Conservation (phyloP, 2,329 filamentous ascomycete genomes). For the Claviceps humidiphila region DNA sequence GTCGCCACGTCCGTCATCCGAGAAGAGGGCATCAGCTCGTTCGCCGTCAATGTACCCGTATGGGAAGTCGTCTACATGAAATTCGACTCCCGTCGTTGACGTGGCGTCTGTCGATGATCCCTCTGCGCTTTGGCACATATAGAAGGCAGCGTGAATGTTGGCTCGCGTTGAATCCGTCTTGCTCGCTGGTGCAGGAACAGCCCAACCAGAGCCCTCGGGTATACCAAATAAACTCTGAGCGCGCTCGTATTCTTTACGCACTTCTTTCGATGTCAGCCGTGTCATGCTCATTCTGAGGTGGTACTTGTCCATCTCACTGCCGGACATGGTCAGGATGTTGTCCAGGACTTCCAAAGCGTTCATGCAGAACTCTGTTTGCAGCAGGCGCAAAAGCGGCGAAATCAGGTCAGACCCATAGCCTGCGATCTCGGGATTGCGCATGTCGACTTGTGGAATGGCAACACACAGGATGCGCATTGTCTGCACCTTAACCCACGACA, state of each 20-base stretch:
- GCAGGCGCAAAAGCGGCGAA: slow-evolving; percentile 73
- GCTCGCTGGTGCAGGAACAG: slow-evolving; percentile 80
- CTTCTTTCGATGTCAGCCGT: slow-evolving; percentile 67
- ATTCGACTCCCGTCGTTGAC: slow-evolving; percentile 77
- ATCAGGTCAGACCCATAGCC: slow-evolving; percentile 90
- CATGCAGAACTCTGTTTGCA: slow-evolving; percentile 90
- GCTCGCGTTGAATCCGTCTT: slow-evolving; percentile 76
- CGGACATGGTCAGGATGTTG: slow-evolving; percentile 88
- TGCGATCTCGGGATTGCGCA: slow-evolving; percentile 80
- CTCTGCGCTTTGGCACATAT: slow-evolving; percentile 68
- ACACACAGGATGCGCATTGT: slow-evolving; percentile 82
- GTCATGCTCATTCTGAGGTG: slow-evolving; percentile 98
- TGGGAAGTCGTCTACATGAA: slow-evolving; percentile 78
- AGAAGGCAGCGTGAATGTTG: slow-evolving; percentile 94
- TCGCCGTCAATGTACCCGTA: slow-evolving; percentile 68
- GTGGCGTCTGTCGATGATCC: slow-evolving; percentile 44
- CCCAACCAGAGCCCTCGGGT: slow-evolving; percentile 90
- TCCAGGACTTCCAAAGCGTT: slow-evolving; percentile 86
- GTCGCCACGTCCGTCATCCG: slow-evolving; percentile 63
- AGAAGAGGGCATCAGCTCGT: slow-evolving; percentile 83
- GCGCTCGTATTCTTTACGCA: slow-evolving; percentile 87
- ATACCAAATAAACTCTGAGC: slow-evolving; percentile 94
- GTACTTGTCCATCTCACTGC: slow-evolving; percentile 83
- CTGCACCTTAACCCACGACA: slow-evolving; percentile 82
- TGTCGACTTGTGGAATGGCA: slow-evolving; percentile 80